Evolutionary conservation across 1,139 yeast genomes (phyloP).

Genomic region (Kluyveromyces sp.): DNA sequence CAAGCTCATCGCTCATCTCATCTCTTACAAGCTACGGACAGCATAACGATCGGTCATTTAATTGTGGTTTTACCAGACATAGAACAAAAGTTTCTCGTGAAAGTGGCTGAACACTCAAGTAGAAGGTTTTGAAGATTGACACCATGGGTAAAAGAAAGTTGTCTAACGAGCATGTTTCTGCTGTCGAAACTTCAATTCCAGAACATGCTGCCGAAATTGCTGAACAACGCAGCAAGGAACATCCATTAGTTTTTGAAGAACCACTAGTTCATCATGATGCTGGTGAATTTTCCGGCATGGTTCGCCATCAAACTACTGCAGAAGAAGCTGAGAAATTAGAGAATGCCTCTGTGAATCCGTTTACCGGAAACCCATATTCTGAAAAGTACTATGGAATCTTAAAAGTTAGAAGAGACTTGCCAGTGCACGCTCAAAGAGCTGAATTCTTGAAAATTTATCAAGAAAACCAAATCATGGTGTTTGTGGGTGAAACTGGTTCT

Average conservation of each 20-base stretch:
- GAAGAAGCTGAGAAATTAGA: constrained; percentile 61
- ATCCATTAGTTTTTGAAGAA: constrained; percentile 26
- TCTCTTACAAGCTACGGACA: neutral
- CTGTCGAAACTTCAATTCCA: constrained; percentile 40
- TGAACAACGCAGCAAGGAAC: constrained; percentile 35
- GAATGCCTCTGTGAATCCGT: constrained; percentile 61
- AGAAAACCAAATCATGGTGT: constrained; percentile 86
- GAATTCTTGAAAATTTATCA: constrained; percentile 83
- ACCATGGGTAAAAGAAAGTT: constrained; percentile 28
- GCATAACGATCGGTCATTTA: neutral
- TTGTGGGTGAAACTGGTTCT: constrained; percentile 98
- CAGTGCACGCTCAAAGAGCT: constrained; percentile 88
- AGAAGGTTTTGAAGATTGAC: too few species aligned
- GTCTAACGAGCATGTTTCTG: constrained; percentile 23
- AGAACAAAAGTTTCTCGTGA: neutral
- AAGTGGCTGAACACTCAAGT: too few species aligned
- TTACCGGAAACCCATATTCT: constrained; percentile 58
- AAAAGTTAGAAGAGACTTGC: constrained; percentile 72
- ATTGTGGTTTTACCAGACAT: too few species aligned
- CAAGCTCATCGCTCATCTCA: neutral
- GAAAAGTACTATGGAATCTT: constrained; percentile 70
- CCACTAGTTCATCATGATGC: constrained; percentile 34
- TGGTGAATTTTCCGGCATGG: constrained; percentile 50
- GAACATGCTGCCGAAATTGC: constrained; percentile 53
- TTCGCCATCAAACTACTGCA: constrained; percentile 67